Evolutionary conservation across 345 rosid genomes (phyloP), one percentile per base, ranked within the genome.

Genomic region (Carallia brachiata): DNA sequence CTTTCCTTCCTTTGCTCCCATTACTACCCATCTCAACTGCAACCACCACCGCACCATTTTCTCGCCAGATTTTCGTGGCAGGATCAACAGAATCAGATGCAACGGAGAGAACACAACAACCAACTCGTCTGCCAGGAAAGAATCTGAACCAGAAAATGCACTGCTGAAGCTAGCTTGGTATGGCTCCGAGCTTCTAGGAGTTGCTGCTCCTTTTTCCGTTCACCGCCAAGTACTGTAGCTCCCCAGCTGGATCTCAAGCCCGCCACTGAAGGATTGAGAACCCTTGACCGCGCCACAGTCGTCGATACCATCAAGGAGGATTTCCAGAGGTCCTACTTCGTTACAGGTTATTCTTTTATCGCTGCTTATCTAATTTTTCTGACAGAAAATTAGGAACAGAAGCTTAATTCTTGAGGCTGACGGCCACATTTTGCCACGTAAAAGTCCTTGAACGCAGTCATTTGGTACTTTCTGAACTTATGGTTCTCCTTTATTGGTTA

Each of bases 111-210:
- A 79, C 39, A 65, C 82, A 62, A 50, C 80, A 3, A 73, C 67
- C 65, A 77, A 76, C 16, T 81, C 85, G 7, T 63, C 86, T 16
- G 8, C 79, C 23, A 62, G 67, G 64, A 53, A 27, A 62, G 88
- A 70, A 62, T 73, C 89, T 0, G 88, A 77, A 32, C 80, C 90
- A 1, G 88, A 88, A 48, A 91, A 89, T 78, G 89, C 87, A 12
- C 68, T 91, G 27, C 95, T 94, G 61, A 94, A 88, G 76, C 69
- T 83, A 53, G 97, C 97, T 27, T 94, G 98, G 98, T 94, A 94
- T 56, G 86, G 96, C 61, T 94, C 98, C 36, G 98, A 94, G 87
- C 86, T 88, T 23, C 84, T 94, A 17, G 97, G 98, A 67, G 88
- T 94, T 62, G 96, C 93, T 40, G 96, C 96, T 94, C 98, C 0